Percentiles rank a stretch among this genome's conserved stretches.
Conservation (phyloP, 1,284 basidiomycete genomes). For the Irpex sp. region DNA sequence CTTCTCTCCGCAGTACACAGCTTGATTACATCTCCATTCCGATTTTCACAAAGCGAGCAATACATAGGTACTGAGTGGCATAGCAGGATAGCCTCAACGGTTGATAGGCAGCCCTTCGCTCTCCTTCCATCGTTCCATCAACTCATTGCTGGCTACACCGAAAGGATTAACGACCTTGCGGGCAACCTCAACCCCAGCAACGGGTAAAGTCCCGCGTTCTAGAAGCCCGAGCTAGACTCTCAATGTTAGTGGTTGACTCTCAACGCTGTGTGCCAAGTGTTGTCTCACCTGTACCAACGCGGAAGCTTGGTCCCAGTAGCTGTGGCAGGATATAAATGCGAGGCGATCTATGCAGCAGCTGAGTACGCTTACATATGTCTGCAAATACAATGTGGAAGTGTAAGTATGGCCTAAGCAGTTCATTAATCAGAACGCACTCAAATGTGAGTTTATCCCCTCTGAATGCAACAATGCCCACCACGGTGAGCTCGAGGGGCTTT, state of each 20-base stretch:
- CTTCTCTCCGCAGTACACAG: not conserved
- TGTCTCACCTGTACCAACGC: slow-evolving; percentile 35
- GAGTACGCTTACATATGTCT: slow-evolving; percentile 27
- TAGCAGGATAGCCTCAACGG: no score
- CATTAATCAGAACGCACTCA: slow-evolving; percentile 38
- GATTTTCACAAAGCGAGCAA: no score
- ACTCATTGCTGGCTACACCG: slow-evolving; percentile 35
- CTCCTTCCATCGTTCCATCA: slow-evolving; percentile 37
- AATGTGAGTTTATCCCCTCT: slow-evolving; percentile 50
- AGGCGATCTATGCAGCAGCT: not conserved
- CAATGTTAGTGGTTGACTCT: not conserved
- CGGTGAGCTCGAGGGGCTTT: slow-evolving; percentile 39
- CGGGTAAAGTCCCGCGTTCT: slow-evolving; percentile 29
- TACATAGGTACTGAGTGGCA: no score
- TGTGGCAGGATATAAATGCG: slow-evolving; percentile 14
- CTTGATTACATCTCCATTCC: not conserved
- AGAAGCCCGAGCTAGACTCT: slow-evolving; percentile 33
- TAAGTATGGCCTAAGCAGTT: not conserved
- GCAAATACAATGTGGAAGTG: not conserved
- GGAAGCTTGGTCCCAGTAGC: slow-evolving; percentile 48
- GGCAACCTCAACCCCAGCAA: slow-evolving; percentile 37
- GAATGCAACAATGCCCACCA: slow-evolving; percentile 50
- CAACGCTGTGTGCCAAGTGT: not conserved
- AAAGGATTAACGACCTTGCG: slow-evolving; percentile 42
- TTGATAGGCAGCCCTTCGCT: slow-evolving; percentile 33